These are phyloP conservation scores for Daldinia sp. DNA, from an alignment of 2,329 filamentous ascomycete species.

Conservation along the genomic window DNA sequence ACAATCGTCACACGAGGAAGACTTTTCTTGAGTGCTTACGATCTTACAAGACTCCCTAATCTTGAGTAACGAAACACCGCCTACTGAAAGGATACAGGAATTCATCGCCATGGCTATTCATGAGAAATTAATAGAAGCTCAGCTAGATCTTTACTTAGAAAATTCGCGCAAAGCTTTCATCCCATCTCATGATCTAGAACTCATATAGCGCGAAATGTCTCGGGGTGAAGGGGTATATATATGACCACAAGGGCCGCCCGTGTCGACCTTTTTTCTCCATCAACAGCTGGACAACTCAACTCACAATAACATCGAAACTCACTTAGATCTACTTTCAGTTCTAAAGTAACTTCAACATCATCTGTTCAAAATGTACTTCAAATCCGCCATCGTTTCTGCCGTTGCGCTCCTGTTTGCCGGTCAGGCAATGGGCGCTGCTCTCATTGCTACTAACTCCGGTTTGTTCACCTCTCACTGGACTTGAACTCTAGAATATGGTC, in stretches of 20 bases:
- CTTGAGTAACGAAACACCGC: neutral
- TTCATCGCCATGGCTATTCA: neutral
- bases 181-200: neutral
- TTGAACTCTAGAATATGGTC: neutral
- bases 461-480: neutral
- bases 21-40: neutral
- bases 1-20: neutral
- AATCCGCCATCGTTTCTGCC: conserved; percentile 21
- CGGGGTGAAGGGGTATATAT: neutral
- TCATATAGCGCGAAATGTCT: neutral
- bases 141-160: neutral
- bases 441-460: neutral
- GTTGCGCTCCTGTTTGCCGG: conserved; percentile 25
- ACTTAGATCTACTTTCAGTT: neutral
- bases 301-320: neutral
- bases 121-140: neutral
- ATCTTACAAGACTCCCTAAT: neutral
- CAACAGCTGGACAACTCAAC: neutral
- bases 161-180: neutral
- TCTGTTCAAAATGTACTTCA: conserved; percentile 27
- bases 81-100: neutral
- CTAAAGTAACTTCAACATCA: neutral
- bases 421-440: conserved; percentile 17
- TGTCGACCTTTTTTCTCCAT: neutral
- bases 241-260: neutral